These are phyloP conservation scores for Teratosphaeria destructans DNA, from an alignment of 2,329 filamentous ascomycete genomes.

Conservation along the genomic window DNA sequence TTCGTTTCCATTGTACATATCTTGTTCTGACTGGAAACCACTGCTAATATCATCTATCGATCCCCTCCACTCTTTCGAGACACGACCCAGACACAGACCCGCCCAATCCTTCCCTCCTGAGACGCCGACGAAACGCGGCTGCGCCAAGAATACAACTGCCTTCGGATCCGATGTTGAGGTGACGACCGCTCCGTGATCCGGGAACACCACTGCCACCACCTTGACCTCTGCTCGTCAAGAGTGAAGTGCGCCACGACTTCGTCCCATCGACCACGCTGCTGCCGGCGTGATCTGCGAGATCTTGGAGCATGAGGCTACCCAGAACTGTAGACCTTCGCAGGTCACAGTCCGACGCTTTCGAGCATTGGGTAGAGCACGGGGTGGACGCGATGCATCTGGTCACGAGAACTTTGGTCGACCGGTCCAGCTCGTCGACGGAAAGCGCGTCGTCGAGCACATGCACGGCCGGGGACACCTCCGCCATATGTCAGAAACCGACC, in stretches of 20 bases:
- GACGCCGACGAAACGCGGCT: neutral
- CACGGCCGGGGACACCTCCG: slow-evolving; percentile 13
- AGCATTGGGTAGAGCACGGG: slow-evolving; percentile 12
- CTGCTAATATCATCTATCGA: neutral
- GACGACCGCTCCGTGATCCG: neutral
- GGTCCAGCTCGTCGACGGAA: slow-evolving; percentile 8
- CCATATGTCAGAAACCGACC: slow-evolving; percentile 19
- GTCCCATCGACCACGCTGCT: neutral
- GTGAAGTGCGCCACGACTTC: neutral
- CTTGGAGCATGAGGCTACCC: slow-evolving; percentile 10
- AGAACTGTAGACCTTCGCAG: slow-evolving; percentile 1
- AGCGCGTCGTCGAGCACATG: slow-evolving; percentile 14
- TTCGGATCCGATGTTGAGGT: neutral
- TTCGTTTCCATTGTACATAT: neutral
- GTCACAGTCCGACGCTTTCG: slow-evolving; percentile 7
- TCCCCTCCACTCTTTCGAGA: neutral
- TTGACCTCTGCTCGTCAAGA: neutral
- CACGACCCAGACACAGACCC: neutral
- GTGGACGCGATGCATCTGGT: slow-evolving; percentile 11
- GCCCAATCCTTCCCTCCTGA: neutral
- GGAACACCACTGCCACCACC: neutral
- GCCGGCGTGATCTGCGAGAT: neutral
- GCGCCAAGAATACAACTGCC: neutral
- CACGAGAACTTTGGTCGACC: slow-evolving; percentile 14
- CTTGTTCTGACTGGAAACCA: neutral